These are phyloP conservation scores for Cryomyces minteri DNA, from an alignment of 495 filamentous ascomycete species.

Conservation along the genomic window DNA sequence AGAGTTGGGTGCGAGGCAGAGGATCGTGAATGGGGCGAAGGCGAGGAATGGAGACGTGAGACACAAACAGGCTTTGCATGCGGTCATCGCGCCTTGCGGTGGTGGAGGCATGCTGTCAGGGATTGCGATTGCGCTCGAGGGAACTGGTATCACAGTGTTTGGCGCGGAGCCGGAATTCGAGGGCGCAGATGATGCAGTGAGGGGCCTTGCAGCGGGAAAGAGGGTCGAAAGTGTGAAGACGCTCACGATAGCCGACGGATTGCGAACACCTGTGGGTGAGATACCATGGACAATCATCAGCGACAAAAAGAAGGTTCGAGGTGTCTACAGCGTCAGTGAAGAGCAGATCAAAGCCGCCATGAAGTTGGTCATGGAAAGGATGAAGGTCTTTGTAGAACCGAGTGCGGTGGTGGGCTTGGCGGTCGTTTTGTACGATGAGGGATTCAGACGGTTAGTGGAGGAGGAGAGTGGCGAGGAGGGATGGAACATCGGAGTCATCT, in stretches of 20 bases:
- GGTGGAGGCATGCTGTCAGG: constrained; percentile 82
- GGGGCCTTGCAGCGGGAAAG: constrained; percentile 41
- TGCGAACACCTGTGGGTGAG: constrained; percentile 67
- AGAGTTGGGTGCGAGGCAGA: constrained; percentile 1
- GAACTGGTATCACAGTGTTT: constrained; percentile 53
- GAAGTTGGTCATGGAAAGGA: constrained; percentile 63
- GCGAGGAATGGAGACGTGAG: constrained; percentile 1
- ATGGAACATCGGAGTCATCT: constrained; percentile 75
- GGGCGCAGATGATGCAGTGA: constrained; percentile 64
- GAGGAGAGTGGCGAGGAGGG: constrained; percentile 50
- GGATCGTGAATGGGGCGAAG: constrained; percentile 2
- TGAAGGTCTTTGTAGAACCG: constrained; percentile 88
- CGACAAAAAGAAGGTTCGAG: constrained; percentile 46
- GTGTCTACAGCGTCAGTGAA: constrained; percentile 64
- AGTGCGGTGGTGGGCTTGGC: constrained; percentile 76
- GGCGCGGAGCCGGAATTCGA: constrained; percentile 80
- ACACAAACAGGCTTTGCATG: constrained; percentile 33
- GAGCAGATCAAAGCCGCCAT: constrained; percentile 66
- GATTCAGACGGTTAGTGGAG: constrained; percentile 55
- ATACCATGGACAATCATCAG: constrained; percentile 70
- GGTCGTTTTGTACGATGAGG: constrained; percentile 66
- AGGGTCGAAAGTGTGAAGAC: constrained; percentile 49
- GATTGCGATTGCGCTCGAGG: constrained; percentile 53
- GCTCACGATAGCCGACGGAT: constrained; percentile 76
- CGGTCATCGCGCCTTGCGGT: constrained; percentile 70